Conservation (phyloP, 768 basidiomycete genomes). For the Leccinum incarnatum region DNA sequence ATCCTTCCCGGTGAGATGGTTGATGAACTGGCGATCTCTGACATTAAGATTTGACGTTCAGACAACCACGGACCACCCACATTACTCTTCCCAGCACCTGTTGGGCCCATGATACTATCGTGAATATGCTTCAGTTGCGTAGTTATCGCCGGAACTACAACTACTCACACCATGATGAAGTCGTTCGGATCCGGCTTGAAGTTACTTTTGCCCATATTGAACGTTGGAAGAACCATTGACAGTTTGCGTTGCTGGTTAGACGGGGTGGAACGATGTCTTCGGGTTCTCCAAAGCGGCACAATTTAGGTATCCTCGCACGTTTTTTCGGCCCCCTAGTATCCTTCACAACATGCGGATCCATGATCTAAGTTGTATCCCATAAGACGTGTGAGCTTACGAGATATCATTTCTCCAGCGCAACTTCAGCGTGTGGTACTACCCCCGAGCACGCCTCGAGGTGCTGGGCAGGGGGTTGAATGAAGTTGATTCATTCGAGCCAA, state of each 20-base stretch:
- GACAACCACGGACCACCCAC: conserved; percentile 6
- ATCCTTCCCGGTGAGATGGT: conserved; percentile 4
- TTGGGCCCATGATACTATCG: conserved; percentile 24
- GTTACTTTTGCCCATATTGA: background rate
- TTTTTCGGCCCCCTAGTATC: background rate
- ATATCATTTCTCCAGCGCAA: background rate
- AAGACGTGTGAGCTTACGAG: background rate
- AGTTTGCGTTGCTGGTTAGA: background rate
- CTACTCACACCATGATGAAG: conserved; percentile 15
- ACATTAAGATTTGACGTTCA: background rate
- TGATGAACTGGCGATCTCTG: conserved; percentile 10
- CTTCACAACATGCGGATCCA: too few species aligned
- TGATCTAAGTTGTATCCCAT: background rate
- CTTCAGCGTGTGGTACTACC: background rate
- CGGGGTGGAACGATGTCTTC: background rate
- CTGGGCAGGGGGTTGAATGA: background rate
- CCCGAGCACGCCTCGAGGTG: background rate
- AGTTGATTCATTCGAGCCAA: background rate
- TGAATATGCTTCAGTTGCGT: background rate
- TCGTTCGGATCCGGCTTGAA: conserved; percentile 13
- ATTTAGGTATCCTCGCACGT: background rate
- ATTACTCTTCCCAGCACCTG: conserved; percentile 25
- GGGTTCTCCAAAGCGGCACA: background rate
- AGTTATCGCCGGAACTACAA: background rate
- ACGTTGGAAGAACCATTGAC: background rate